These are phyloP conservation scores for Coniella lustricola DNA, from an alignment of 2,329 filamentous ascomycete species.

Conservation along the genomic window DNA sequence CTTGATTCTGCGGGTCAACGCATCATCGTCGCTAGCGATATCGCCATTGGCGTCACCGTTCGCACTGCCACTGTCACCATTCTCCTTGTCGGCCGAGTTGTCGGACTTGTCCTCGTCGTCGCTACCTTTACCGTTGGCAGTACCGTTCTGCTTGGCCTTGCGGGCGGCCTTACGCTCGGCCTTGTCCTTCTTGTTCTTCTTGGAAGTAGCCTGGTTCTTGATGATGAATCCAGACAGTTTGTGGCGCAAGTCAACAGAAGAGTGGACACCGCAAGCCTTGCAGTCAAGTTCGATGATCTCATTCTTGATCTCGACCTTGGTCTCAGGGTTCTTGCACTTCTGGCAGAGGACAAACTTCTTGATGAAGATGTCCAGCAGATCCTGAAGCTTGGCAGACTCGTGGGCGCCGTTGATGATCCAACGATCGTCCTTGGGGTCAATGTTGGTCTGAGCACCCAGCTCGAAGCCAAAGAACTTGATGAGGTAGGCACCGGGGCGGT, in stretches of 20 bases:
- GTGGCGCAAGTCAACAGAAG: conserved; percentile 83
- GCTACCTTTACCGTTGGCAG: conserved; percentile 48
- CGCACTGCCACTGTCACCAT: conserved; percentile 42
- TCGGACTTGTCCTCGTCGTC: conserved; percentile 48
- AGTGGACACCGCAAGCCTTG: conserved; percentile 95
- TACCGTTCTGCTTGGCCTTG: conserved; percentile 74
- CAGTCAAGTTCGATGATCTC: conserved; percentile 89
- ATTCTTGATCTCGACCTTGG: conserved; percentile 91
- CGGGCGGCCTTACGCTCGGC: conserved; percentile 84
- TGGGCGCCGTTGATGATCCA: conserved; percentile 99
- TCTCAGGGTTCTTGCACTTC: conserved; percentile 99
- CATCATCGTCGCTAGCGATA: conserved; percentile 80
- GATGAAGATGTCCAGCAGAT: conserved; percentile 98
- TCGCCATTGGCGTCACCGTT: conserved; percentile 52
- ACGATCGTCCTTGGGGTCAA: conserved; percentile 92
- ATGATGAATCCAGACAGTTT: conserved; percentile 97
- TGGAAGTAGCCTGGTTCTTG: conserved; percentile 70
- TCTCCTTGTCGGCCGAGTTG: conserved; percentile 38
- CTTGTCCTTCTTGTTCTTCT: conserved; percentile 97
- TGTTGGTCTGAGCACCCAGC: conserved; percentile 96
- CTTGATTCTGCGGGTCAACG: conserved; percentile 68
- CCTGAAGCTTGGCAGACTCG: conserved; percentile 90
- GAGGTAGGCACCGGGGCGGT: conserved; percentile 85
- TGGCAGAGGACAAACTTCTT: conserved; percentile 98
- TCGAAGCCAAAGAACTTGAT: conserved; percentile 99